A percentile compares a stretch with the other conserved stretches of the same genome.
Conservation (phyloP, 768 basidiomycete genomes). For the Phallus indusiatus region DNA sequence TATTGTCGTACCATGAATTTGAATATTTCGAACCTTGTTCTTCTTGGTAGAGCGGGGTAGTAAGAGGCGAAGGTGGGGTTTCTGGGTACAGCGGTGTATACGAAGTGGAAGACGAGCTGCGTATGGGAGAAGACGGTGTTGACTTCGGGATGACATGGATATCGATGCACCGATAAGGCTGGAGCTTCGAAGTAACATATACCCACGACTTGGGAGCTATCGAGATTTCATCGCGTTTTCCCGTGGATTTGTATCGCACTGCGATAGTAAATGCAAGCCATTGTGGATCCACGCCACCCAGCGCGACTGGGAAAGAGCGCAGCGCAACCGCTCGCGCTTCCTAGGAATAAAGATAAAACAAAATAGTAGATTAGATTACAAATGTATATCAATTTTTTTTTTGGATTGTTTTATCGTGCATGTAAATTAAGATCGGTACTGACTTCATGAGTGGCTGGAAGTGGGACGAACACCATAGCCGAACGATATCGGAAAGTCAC, state of each 20-base stretch:
- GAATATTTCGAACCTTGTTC: background rate
- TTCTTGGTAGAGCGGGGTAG: background rate
- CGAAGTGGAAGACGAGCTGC: background rate
- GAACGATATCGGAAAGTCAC: constrained; percentile 4
- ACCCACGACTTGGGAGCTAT: constrained; percentile 1
- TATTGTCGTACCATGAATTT: background rate
- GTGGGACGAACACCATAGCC: background rate
- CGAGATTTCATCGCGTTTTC: background rate
- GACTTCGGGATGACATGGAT: background rate
- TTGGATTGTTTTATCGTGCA: too few species aligned
- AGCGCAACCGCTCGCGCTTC: constrained; percentile 3
- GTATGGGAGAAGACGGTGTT: background rate
- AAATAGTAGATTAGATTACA: background rate
- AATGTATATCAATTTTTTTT: too few species aligned
- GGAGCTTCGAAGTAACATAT: constrained; percentile 4
- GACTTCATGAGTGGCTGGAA: constrained; percentile 3
- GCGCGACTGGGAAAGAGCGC: background rate
- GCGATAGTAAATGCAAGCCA: constrained; percentile 8
- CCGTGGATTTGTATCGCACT: background rate
- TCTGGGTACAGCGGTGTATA: background rate
- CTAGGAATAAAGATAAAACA: background rate
- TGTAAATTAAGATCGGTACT: background rate
- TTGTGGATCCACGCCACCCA: background rate
- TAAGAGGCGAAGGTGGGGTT: background rate
- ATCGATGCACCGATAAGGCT: constrained; percentile 1